A percentile compares a stretch with the other conserved stretches of the same genome.
Conservation (phyloP, 208 protist genomes). For the Kentomonas sorsogonicus region DNA sequence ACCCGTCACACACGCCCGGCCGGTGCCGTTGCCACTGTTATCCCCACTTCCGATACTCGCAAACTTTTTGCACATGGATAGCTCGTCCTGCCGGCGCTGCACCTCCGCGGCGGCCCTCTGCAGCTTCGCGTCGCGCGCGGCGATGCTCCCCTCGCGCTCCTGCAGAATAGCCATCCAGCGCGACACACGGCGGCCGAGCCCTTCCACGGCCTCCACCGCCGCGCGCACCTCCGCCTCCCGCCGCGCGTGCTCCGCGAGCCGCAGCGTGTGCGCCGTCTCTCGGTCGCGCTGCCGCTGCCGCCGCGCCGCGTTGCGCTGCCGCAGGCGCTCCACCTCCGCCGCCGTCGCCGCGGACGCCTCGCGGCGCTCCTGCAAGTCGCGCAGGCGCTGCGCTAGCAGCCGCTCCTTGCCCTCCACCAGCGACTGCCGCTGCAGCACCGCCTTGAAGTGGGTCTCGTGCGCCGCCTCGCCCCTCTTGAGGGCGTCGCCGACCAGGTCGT, state of each 20-base stretch:
- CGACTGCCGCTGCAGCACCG: slow-evolving; percentile 46
- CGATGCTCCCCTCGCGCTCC: slow-evolving; percentile 47
- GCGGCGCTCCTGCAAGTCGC: slow-evolving; percentile 43
- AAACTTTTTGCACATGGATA: slow-evolving; percentile 37
- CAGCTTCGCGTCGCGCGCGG: slow-evolving; percentile 60
- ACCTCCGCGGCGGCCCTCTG: slow-evolving; percentile 53
- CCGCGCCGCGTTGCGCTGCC: slow-evolving; percentile 27
- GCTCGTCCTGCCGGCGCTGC: slow-evolving; percentile 45
- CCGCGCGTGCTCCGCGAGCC: slow-evolving; percentile 37
- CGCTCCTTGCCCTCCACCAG: slow-evolving; percentile 37
- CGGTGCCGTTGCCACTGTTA: too few relatives aligned
- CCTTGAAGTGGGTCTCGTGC: slow-evolving; percentile 16
- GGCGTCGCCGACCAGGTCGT: slow-evolving; percentile 18
- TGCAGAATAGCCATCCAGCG: slow-evolving; percentile 73
- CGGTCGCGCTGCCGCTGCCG: slow-evolving; percentile 19
- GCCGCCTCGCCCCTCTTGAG: slow-evolving; percentile 29
- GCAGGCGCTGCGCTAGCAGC: slow-evolving; percentile 33
- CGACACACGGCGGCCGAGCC: slow-evolving; percentile 51
- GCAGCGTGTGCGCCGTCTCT: slow-evolving; percentile 31
- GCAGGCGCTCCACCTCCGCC: slow-evolving; percentile 31
- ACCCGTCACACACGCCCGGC: too few relatives aligned
- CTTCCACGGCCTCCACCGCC: slow-evolving; percentile 57
- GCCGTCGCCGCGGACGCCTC: slow-evolving; percentile 26
- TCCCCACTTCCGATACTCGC: too few relatives aligned
- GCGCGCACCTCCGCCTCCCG: slow-evolving; percentile 50